Conservation (phyloP, 805 yeast genomes). For the Brettanomyces anomalus region DNA sequence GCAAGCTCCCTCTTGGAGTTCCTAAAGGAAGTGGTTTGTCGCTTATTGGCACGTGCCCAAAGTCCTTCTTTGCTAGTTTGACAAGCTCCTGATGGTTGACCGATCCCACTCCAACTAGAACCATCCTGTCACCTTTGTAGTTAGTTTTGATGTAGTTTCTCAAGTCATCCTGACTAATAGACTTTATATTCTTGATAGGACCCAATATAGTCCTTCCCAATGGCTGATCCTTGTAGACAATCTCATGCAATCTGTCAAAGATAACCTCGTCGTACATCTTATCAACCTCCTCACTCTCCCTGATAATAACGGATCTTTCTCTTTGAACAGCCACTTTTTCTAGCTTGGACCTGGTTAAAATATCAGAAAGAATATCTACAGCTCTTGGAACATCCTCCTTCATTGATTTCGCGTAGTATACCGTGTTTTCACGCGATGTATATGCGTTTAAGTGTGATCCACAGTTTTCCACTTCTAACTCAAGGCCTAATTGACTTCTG, state of each 20-base stretch:
- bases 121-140: conserved; percentile 96
- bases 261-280: conserved; percentile 98
- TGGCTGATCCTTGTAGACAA: conserved; percentile 84
- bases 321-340: conserved; percentile 84
- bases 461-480: conserved; percentile 88
- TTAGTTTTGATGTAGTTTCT: conserved; percentile 72
- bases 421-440: conserved; percentile 96
- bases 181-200: conserved; percentile 79
- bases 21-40: conserved; percentile 59
- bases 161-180: conserved; percentile 70
- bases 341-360: conserved; percentile 75
- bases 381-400: conserved; percentile 74
- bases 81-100: conserved; percentile 84
- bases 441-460: conserved; percentile 99
- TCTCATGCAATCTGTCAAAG: conserved; percentile 92
- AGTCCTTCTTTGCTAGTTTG: conserved; percentile 61
- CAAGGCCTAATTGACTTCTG: conserved; percentile 75
- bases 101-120: conserved; percentile 92
- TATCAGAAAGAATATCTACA: conserved; percentile 82
- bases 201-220: conserved; percentile 95
- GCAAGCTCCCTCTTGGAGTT: conserved; percentile 62
- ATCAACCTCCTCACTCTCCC: conserved; percentile 97
- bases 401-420: conserved; percentile 86
- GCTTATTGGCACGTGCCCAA: conserved; percentile 57
- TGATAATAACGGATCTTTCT: conserved; percentile 91